A percentile compares a stretch with the other conserved stretches of the same genome.
These are phyloP conservation scores for Didymella glomerata DNA, from an alignment of 2,329 filamentous ascomycete genomes.

Conservation along the genomic window DNA sequence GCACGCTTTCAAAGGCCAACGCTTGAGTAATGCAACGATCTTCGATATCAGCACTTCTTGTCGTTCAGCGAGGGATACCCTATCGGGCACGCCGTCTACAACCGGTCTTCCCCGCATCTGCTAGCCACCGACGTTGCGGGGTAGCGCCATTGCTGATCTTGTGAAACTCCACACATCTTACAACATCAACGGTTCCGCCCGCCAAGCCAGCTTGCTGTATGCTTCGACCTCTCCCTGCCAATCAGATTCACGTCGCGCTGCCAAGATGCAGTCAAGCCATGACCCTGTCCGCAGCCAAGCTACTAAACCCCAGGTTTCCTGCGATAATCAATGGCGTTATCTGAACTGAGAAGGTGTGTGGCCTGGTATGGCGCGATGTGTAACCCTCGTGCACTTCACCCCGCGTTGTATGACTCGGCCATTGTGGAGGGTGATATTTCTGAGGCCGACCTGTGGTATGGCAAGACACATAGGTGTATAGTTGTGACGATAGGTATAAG, in stretches of 20 bases:
- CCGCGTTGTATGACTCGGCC: slow-evolving; percentile 28
- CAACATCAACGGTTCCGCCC: slow-evolving; percentile 13
- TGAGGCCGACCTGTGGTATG: slow-evolving; percentile 16
- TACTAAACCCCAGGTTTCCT: slow-evolving; percentile 30
- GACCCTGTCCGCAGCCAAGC: slow-evolving; percentile 32
- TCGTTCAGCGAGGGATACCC: not conserved
- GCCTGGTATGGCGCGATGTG: slow-evolving; percentile 24
- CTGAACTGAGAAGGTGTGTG: slow-evolving; percentile 28
- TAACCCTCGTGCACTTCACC: slow-evolving; percentile 21
- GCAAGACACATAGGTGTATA: not conserved
- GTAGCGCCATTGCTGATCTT: slow-evolving; percentile 18
- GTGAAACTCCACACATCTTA: slow-evolving; percentile 1
- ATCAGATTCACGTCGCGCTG: slow-evolving; percentile 12
- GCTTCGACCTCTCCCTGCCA: slow-evolving; percentile 22
- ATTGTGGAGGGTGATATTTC: slow-evolving; percentile 19
- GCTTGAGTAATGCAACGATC: not conserved
- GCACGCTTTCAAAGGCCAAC: not conserved
- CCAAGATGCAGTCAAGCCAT: slow-evolving; percentile 34
- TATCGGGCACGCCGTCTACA: slow-evolving; percentile 5
- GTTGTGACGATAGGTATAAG: slow-evolving; percentile 7
- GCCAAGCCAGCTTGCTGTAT: slow-evolving; percentile 14
- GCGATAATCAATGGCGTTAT: slow-evolving; percentile 18
- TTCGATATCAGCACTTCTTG: not conserved
- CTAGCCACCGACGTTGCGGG: slow-evolving; percentile 21
- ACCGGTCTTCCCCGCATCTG: slow-evolving; percentile 20